A percentile compares a stretch with the other conserved stretches of the same genome.
Evolutionary conservation across 2,329 filamentous ascomycete species (phyloP).

Genomic region (Didymellaceae sp.): DNA sequence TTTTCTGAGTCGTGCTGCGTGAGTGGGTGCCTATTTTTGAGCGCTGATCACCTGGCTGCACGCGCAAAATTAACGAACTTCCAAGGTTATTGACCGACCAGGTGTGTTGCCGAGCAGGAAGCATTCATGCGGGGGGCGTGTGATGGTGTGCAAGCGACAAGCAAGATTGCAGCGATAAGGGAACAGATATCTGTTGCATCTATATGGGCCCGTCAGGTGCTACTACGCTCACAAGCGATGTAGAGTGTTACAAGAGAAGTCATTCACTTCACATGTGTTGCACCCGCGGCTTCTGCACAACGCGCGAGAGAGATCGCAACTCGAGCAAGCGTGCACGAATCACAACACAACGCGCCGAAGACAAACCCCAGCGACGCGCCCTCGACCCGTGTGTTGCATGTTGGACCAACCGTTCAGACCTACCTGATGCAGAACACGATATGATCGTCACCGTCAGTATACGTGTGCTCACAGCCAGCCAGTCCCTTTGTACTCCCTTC

Average conservation of each 20-base stretch:
- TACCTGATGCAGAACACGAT: constrained; percentile 4
- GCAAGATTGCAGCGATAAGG: constrained; percentile 10
- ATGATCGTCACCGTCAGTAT: neutral
- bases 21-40: constrained; percentile 12
- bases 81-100: constrained; percentile 11
- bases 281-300: constrained; percentile 25
- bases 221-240: neutral
- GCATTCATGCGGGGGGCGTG: constrained; percentile 3
- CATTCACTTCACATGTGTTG: constrained; percentile 2
- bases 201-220: constrained; percentile 11
- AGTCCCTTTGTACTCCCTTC: neutral
- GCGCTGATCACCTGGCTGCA: constrained; percentile 38
- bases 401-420: constrained; percentile 8
- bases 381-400: constrained; percentile 5
- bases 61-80: constrained; percentile 32
- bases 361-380: constrained; percentile 26
- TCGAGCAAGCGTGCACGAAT: constrained; percentile 5
- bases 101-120: constrained; percentile 3
- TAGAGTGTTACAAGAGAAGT: constrained; percentile 2
- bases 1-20: constrained; percentile 19
- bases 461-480: neutral
- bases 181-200: constrained; percentile 12
- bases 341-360: neutral
- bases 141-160: constrained; percentile 1
- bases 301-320: constrained; percentile 13